A percentile compares a stretch with the other conserved stretches of the same genome.
phyloP scores from a whole-genome alignment of 2,329 filamentous ascomycete species.

The Nothopassalora personata region DNA sequence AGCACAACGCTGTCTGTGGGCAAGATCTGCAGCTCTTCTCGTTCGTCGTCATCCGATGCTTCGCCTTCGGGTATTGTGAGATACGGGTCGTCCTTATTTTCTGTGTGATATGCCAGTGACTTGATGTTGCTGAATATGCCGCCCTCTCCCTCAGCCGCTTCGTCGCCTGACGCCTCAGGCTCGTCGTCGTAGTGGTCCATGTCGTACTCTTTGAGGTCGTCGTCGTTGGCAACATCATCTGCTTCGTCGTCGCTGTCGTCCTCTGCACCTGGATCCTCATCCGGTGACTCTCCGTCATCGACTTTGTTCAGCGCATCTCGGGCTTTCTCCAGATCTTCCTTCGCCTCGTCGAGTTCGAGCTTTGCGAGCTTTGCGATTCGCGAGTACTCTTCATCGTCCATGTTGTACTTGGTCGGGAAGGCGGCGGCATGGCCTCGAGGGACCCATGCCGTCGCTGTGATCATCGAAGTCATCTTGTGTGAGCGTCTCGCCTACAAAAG shows the following conservation, averaged over 20 bases:
- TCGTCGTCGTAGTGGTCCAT: slow-evolving; percentile 90
- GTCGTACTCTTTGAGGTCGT: slow-evolving; percentile 93
- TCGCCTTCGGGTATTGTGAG: slow-evolving; percentile 76
- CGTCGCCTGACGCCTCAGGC: slow-evolving; percentile 50
- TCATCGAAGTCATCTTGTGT: slow-evolving; percentile 48
- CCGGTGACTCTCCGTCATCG: slow-evolving; percentile 26
- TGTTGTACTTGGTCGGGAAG: slow-evolving; percentile 46
- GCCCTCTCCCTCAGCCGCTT: slow-evolving; percentile 50
- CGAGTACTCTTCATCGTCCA: slow-evolving; percentile 49
- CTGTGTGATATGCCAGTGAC: slow-evolving; percentile 86
- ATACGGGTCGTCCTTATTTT: slow-evolving; percentile 93
- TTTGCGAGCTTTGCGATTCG: slow-evolving; percentile 49
- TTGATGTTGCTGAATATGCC: slow-evolving; percentile 95
- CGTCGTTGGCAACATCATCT: slow-evolving; percentile 49
- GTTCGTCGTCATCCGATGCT: slow-evolving; percentile 68
- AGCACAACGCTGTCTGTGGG: slow-evolving; percentile 89
- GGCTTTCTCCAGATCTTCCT: slow-evolving; percentile 75
- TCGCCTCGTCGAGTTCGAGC: slow-evolving; percentile 79
- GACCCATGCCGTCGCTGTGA: slow-evolving; percentile 50
- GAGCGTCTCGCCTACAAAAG: neutral
- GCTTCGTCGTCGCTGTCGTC: slow-evolving; percentile 37
- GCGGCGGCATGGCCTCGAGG: slow-evolving; percentile 48
- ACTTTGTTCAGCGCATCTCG: slow-evolving; percentile 40
- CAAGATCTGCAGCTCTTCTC: slow-evolving; percentile 88
- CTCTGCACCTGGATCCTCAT: slow-evolving; percentile 71